Percentiles rank a stretch among this genome's conserved stretches.
Evolutionary conservation across 306 rosid genomes (phyloP).

Genomic region (Acmispon strigosus): DNA sequence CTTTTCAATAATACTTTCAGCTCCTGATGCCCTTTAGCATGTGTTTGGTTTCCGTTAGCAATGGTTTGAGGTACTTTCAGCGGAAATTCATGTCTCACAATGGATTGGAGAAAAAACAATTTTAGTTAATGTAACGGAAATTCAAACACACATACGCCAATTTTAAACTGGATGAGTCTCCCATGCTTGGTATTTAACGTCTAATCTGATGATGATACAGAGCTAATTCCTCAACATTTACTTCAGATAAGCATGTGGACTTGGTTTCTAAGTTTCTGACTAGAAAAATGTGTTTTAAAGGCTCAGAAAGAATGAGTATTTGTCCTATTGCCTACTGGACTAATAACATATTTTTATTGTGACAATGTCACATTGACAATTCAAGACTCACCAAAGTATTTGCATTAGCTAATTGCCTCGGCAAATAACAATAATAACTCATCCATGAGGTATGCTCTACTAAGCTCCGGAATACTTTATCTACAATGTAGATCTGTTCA

Average conservation of each 20-base stretch:
- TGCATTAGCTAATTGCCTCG: slow-evolving; percentile 24
- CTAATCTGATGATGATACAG: slow-evolving; percentile 10
- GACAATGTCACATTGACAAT: slow-evolving; percentile 23
- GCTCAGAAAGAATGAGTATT: slow-evolving; percentile 22
- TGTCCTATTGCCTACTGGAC: slow-evolving; percentile 26
- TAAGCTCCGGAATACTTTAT: neutral
- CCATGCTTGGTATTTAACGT: too few species aligned
- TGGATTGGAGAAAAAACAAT: too few species aligned
- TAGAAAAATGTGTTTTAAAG: slow-evolving; percentile 39
- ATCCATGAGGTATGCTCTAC: neutral
- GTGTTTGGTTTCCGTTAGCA: too few species aligned
- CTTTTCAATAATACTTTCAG: neutral
- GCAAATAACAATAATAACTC: neutral
- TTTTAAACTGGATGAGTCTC: too few species aligned
- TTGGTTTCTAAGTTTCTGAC: slow-evolving; percentile 13
- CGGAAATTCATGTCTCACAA: too few species aligned
- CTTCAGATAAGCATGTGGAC: slow-evolving; percentile 24
- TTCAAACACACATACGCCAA: too few species aligned
- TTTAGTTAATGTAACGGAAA: too few species aligned
- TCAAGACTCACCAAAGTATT: slow-evolving; percentile 21
- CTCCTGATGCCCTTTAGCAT: neutral
- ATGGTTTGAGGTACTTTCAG: too few species aligned
- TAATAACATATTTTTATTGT: slow-evolving; percentile 8
- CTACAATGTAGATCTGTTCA: neutral
- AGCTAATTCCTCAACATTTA: slow-evolving; percentile 30